Evolutionary conservation across 768 basidiomycete genomes (phyloP), one percentile per base, ranked within the genome.

Genomic region (Boletus pseudopeckii): DNA sequence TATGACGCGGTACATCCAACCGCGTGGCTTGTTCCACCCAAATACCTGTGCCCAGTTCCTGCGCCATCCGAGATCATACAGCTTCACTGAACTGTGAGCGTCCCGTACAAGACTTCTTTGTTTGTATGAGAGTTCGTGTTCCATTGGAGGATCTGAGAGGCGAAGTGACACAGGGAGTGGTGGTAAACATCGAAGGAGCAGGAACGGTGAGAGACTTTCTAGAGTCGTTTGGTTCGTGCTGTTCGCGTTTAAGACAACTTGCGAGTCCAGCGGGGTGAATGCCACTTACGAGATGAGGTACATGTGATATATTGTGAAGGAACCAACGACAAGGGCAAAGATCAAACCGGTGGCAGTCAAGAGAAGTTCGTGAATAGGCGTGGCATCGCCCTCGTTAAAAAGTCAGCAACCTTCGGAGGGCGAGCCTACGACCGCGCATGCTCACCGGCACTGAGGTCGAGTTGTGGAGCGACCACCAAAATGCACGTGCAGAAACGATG

Each of bases 171-270:
- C 45, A 33, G 84, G 84, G 11, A 88, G 73, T 4, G 80, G 79
- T 32, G 90, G 86, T 26, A 92, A 73, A 61, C 89, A 72, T 50
- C 85, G 82, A 47, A 93, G 75, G 14, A 92, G 75, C 26, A 87
- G 67, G 67, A 88, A 92, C 1, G 88, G 88, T 0, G 88, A 82
- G 37, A 91, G 76, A 52, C 82, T 77, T 64, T 92, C 90, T 20
- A 91, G 57, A 0, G 90, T 92, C n/a, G 90, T 92, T 72, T 92
- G 88, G 65, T 92, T 92, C 26, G 85, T 90, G 34, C 89, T 91
- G 55, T 33, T 49, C 32, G 22, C 14, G 9, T 2, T 37, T 50
- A 44, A 53, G 30, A 45, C 15, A 14, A 18, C 3, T n/a, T 50
- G 30, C 33, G 10, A 22, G 38, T 39, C 13, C 20, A 57, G 22